Conservation (phyloP, 2,329 filamentous ascomycete species). For the Penicillium nordicum region DNA sequence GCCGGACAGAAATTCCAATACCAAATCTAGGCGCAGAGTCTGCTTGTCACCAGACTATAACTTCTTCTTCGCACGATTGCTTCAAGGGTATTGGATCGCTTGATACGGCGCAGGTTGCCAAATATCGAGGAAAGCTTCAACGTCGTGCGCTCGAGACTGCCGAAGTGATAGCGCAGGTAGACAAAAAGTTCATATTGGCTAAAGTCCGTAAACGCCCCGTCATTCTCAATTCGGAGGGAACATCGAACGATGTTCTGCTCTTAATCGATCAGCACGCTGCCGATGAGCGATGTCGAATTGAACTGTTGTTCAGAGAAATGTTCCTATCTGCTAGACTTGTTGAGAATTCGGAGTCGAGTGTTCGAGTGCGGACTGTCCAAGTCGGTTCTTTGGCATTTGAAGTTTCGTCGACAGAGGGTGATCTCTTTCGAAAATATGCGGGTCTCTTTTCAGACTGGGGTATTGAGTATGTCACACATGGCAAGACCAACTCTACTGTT, state of each 20-base stretch:
- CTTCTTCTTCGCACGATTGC: slow-evolving; percentile 16
- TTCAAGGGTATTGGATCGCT: slow-evolving; percentile 22
- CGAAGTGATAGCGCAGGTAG: slow-evolving; percentile 74
- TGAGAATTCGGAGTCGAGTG: not conserved
- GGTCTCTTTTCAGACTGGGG: slow-evolving; percentile 70
- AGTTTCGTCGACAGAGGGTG: slow-evolving; percentile 58
- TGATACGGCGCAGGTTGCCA: slow-evolving; percentile 25
- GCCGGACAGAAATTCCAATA: slow-evolving; percentile 46
- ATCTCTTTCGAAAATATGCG: slow-evolving; percentile 54
- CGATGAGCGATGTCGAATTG: slow-evolving; percentile 80
- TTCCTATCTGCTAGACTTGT: slow-evolving; percentile 27
- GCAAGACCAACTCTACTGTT: slow-evolving; percentile 8
- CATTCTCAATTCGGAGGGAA: not conserved
- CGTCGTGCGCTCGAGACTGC: slow-evolving; percentile 59
- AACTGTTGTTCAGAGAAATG: slow-evolving; percentile 63
- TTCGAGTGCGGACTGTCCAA: slow-evolving; percentile 24
- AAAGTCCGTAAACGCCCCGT: slow-evolving; percentile 46
- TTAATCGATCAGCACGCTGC: slow-evolving; percentile 93
- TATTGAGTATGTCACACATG: slow-evolving; percentile 57
- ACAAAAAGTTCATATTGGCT: slow-evolving; percentile 81
- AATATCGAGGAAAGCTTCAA: slow-evolving; percentile 51
- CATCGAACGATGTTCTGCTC: slow-evolving; percentile 52
- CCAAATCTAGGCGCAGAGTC: slow-evolving; percentile 31
- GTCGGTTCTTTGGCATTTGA: slow-evolving; percentile 59
- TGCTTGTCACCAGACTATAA: slow-evolving; percentile 17